Base-by-base conservation (phyloP, 805 yeast genomes). In the Zygoascus ofunaensis region DNA sequence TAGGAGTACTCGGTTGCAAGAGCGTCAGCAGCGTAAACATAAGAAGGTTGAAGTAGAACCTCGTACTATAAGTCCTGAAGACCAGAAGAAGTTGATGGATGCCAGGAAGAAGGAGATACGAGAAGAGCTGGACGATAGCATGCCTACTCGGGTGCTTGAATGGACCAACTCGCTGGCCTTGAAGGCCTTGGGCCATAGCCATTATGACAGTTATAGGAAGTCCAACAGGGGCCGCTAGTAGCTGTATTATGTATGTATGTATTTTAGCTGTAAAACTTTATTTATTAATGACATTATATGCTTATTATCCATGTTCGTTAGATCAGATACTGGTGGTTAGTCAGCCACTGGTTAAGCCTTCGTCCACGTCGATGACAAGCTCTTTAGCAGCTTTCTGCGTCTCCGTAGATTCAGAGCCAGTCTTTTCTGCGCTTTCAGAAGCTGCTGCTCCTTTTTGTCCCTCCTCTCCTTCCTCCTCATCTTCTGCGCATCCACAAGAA, bases 401-500 rank as follows among this genome's bases (percentile, higher is more conserved):
- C 32, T 48, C 51, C 44, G 36, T 8, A n/a, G 19, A 8, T 8
- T n/a, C 36, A 34, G 36, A 7, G 12, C 7, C 30, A 8, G 30
- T 26, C 12, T 28, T 28, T 12, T 34, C 37, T 8, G 37, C 12
- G 8, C 17, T 34, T n/a, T n/a, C n/a, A n/a, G 8, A n/a, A 34
- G 18, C 37, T n/a, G 37, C n/a, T n/a, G 37, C 7, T 7, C 17
- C 17, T n/a, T n/a, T n/a, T n/a, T n/a, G n/a, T n/a, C n/a, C n/a
- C 15, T 26, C 21, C 5, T 70, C 78, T 39, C 66, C 71, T 4
- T 55, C 65, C 52, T 73, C 76, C 54, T 79, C 90, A 41, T 79
- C 94, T 10, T 62, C 70, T 1, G 92, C 95, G 65, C 98, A 90
- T 0, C 98, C 98, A 68, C 98, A 90, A 56, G 89, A 95, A 62